phyloP scores from a whole-genome alignment of 164 flowering plant genomes.

The Tetracentron sinense region DNA sequence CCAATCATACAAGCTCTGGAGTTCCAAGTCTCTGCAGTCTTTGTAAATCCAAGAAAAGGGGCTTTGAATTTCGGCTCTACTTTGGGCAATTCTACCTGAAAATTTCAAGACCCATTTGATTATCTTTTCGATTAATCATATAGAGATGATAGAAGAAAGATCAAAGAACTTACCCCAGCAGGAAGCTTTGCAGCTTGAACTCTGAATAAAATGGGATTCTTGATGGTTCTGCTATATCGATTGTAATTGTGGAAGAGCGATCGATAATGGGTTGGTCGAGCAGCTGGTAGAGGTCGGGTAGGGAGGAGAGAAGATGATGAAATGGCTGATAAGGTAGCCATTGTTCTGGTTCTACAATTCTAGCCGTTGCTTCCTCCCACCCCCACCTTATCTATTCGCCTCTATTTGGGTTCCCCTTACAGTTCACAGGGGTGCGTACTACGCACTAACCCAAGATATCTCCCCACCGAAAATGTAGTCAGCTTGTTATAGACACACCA shows the following conservation, averaged over 20 bases:
- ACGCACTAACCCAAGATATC: no score
- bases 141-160: background rate
- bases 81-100: slow-evolving; percentile 74
- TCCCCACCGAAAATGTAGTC: no score
- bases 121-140: background rate
- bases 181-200: slow-evolving; percentile 73
- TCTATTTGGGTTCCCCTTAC: no score
- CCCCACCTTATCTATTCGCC: slow-evolving; percentile 10
- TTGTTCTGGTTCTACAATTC: slow-evolving; percentile 12
- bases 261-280: slow-evolving; percentile 6
- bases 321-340: slow-evolving; percentile 38
- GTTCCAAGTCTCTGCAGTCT: slow-evolving; percentile 85
- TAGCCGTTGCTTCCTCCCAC: background rate
- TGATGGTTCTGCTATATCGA: slow-evolving; percentile 3
- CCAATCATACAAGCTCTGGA: slow-evolving; percentile 97
- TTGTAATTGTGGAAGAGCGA: slow-evolving; percentile 9
- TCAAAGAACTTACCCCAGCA: slow-evolving; percentile 41
- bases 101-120: slow-evolving; percentile 1
- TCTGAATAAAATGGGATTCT: slow-evolving; percentile 28
- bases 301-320: slow-evolving; percentile 30
- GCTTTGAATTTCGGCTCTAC: slow-evolving; percentile 64
- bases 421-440: no score
- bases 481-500: no score
- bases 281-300: slow-evolving; percentile 5
- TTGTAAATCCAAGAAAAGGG: slow-evolving; percentile 82